Percentiles rank a stretch among this genome's conserved stretches.
Conservation (phyloP, 352 stramenopile species). For the Vaucheria bursata region DNA sequence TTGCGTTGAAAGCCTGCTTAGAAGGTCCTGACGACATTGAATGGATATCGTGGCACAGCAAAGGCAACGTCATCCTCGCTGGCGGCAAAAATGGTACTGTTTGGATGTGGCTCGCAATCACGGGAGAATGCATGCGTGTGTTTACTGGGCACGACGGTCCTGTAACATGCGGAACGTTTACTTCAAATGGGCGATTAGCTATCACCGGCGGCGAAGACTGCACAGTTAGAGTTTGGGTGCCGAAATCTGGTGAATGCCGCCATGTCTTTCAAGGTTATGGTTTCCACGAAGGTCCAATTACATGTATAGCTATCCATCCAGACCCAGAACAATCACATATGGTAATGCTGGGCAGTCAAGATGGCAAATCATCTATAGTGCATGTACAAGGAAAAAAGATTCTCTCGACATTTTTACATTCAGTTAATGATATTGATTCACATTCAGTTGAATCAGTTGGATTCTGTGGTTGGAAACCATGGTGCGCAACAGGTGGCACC, state of each 20-base stretch:
- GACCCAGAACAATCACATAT: slow-evolving; percentile 75
- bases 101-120: slow-evolving; percentile 76
- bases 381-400: slow-evolving; percentile 81
- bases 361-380: slow-evolving; percentile 80
- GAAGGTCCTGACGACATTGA: slow-evolving; percentile 67
- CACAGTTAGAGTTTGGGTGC: slow-evolving; percentile 89
- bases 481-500: slow-evolving; percentile 84
- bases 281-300: slow-evolving; percentile 60
- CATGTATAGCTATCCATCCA: slow-evolving; percentile 65
- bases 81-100: slow-evolving; percentile 62
- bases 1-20: slow-evolving; percentile 50
- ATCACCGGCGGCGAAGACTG: slow-evolving; percentile 81
- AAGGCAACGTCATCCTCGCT: slow-evolving; percentile 57
- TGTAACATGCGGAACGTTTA: slow-evolving; percentile 86
- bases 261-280: slow-evolving; percentile 55
- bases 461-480: slow-evolving; percentile 81
- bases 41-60: slow-evolving; percentile 61
- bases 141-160: slow-evolving; percentile 91
- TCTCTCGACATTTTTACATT: slow-evolving; percentile 65
- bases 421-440: slow-evolving; percentile 11
- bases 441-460: slow-evolving; percentile 65
- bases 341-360: slow-evolving; percentile 78
- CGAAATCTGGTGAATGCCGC: slow-evolving; percentile 80
- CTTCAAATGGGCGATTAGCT: slow-evolving; percentile 84
- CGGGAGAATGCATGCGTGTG: slow-evolving; percentile 88